A percentile compares a stretch with the other conserved stretches of the same genome.
phyloP scores from a whole-genome alignment of 202 grass and related monocot species.

The Sporobolus alterniflorus region DNA sequence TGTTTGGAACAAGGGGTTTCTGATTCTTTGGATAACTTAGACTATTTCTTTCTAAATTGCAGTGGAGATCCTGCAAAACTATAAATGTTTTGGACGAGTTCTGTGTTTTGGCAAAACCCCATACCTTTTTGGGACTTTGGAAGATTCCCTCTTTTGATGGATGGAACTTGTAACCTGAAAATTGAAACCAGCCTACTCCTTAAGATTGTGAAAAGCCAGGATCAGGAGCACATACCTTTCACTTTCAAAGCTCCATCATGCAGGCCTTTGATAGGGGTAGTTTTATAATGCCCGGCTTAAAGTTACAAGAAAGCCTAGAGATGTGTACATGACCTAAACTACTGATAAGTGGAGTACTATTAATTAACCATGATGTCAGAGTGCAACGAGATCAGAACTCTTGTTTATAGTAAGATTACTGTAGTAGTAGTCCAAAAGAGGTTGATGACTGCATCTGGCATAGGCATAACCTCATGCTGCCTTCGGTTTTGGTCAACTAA shows the following conservation, averaged over 20 bases:
- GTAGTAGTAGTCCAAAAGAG: constrained; percentile 5
- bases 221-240: constrained; percentile 32
- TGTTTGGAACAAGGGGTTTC: background rate
- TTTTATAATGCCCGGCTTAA: constrained; percentile 41
- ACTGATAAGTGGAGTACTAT: constrained; percentile 35
- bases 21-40: background rate
- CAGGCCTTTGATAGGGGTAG: constrained; percentile 29
- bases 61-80: background rate
- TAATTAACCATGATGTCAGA: constrained; percentile 42
- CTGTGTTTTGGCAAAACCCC: background rate
- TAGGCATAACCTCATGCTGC: background rate
- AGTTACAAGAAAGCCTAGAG: constrained; percentile 60
- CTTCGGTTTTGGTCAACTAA: constrained; percentile 3
- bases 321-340: constrained; percentile 48
- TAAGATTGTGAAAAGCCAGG: constrained; percentile 26
- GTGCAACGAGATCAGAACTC: constrained; percentile 15
- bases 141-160: background rate
- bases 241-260: constrained; percentile 30
- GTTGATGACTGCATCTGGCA: background rate
- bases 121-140: constrained; percentile 13
- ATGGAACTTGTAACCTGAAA: constrained; percentile 19
- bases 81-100: background rate
- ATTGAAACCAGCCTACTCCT: constrained; percentile 36
- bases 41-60: background rate
- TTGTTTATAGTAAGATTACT: constrained; percentile 15